Evolutionary conservation across 441 rosid genomes (phyloP).

Genomic region (Pelargonium citronellum): DNA sequence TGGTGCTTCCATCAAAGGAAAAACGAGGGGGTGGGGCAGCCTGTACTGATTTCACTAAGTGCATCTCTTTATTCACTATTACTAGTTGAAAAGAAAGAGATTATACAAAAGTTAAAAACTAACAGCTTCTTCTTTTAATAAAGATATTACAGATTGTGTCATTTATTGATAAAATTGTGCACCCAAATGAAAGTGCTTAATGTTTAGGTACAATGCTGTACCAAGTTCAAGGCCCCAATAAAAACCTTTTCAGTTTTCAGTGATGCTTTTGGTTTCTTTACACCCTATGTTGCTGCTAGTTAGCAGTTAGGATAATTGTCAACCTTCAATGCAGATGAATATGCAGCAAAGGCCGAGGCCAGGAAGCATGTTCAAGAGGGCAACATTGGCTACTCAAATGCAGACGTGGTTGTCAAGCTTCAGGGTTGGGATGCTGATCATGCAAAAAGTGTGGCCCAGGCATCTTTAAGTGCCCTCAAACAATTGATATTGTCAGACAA

Average conservation of each 20-base stretch:
- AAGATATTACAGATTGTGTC: too few species aligned
- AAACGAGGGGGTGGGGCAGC: too few species aligned
- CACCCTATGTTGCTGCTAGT: neutral
- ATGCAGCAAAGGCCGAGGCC: conserved; percentile 74
- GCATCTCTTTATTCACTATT: too few species aligned
- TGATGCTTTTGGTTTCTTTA: neutral
- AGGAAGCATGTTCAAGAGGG: conserved; percentile 45
- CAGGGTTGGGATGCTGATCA: conserved; percentile 75
- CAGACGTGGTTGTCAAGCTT: conserved; percentile 82
- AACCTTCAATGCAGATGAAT: conserved; percentile 45
- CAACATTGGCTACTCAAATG: conserved; percentile 62
- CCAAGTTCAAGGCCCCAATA: neutral
- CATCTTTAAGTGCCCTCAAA: conserved; percentile 79
- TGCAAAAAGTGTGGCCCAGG: conserved; percentile 76
- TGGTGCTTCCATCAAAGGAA: neutral
- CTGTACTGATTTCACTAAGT: too few species aligned
- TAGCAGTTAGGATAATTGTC: conserved; percentile 1
- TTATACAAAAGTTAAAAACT: too few species aligned
- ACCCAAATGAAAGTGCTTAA: neutral
- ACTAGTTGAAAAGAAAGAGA: too few species aligned
- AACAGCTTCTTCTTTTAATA: too few species aligned
- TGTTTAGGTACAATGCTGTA: conserved; percentile 5
- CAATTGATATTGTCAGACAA: conserved; percentile 67
- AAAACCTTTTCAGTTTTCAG: neutral
- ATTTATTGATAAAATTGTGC: neutral